Conservation (phyloP, 176 grass and related monocot species). For the Urochloa ruziziensis region DNA sequence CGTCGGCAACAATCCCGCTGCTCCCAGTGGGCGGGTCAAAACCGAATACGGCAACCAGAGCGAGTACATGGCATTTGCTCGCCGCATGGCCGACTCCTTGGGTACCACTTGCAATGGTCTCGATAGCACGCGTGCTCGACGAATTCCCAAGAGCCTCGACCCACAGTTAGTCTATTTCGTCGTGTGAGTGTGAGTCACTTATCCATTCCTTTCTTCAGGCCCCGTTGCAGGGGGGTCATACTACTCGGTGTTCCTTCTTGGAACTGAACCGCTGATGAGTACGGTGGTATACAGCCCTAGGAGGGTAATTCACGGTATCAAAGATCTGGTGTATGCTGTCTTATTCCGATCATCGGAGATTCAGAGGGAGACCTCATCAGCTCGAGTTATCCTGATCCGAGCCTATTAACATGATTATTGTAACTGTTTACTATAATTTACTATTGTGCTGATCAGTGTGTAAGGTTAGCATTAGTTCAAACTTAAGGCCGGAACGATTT, state of each 20-base stretch:
- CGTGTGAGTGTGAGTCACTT: neutral
- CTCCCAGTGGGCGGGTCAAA: constrained; percentile 1
- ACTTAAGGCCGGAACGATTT: no score
- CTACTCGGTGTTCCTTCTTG: neutral
- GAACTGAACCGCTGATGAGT: neutral
- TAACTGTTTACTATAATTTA: no score
- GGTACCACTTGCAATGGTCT: neutral
- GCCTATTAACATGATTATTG: no score
- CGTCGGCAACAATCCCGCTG: neutral
- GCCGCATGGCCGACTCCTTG: constrained; percentile 17
- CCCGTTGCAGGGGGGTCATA: neutral
- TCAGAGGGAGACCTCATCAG: neutral
- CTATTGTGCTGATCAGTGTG: no score
- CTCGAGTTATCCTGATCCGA: neutral
- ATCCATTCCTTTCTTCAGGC: no score
- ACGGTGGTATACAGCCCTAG: neutral
- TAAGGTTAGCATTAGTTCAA: no score
- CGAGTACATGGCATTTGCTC: constrained; percentile 35
- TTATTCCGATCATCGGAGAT: neutral
- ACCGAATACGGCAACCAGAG: constrained; percentile 4
- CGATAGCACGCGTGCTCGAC: neutral
- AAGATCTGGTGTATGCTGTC: neutral
- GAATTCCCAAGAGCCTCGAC: constrained; percentile 31
- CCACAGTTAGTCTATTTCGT: constrained; percentile 27
- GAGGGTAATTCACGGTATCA: neutral